A percentile compares a stretch with the other conserved stretches of the same genome.
phyloP scores from a whole-genome alignment of 768 basidiomycete genomes.

The Botryobasidium botryosum region DNA sequence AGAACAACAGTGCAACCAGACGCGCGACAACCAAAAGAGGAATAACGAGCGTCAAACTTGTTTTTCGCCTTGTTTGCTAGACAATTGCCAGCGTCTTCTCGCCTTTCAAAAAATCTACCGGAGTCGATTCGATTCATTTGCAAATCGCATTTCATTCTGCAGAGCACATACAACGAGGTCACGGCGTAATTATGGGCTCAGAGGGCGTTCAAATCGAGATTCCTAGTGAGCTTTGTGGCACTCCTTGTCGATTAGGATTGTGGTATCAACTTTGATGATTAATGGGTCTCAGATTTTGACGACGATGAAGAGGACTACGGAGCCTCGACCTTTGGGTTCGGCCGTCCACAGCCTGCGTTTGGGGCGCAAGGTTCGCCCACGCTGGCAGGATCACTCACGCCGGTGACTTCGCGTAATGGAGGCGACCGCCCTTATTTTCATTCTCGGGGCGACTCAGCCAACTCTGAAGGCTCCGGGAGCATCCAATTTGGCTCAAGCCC shows the following conservation, averaged over 20 bases:
- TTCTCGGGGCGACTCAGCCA: conserved; percentile 56
- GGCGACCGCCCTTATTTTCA: conserved; percentile 54
- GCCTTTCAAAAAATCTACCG: too few relatives aligned
- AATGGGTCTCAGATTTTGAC: conserved; percentile 42
- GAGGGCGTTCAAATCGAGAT: conserved; percentile 42
- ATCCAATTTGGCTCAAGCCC: conserved; percentile 14
- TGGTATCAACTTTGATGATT: background rate
- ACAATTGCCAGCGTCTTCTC: too few relatives aligned
- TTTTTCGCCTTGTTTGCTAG: too few relatives aligned
- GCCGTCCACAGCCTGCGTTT: conserved; percentile 3
- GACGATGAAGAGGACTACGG: conserved; percentile 57
- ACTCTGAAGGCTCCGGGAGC: conserved; percentile 57
- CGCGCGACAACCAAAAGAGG: too few relatives aligned
- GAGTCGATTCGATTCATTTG: too few relatives aligned
- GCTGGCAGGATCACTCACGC: conserved; percentile 14
- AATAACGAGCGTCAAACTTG: too few relatives aligned
- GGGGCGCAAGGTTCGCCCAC: conserved; percentile 26
- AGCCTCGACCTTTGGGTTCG: conserved; percentile 10
- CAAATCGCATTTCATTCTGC: too few relatives aligned
- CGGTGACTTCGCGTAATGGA: conserved; percentile 40
- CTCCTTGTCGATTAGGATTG: background rate
- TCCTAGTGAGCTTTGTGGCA: conserved; percentile 28
- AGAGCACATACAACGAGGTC: too few relatives aligned
- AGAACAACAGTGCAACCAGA: too few relatives aligned
- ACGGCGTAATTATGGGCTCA: conserved; percentile 6